Conservation (phyloP, 1,284 basidiomycete genomes). For the Exobasidium cylindrosporum region DNA sequence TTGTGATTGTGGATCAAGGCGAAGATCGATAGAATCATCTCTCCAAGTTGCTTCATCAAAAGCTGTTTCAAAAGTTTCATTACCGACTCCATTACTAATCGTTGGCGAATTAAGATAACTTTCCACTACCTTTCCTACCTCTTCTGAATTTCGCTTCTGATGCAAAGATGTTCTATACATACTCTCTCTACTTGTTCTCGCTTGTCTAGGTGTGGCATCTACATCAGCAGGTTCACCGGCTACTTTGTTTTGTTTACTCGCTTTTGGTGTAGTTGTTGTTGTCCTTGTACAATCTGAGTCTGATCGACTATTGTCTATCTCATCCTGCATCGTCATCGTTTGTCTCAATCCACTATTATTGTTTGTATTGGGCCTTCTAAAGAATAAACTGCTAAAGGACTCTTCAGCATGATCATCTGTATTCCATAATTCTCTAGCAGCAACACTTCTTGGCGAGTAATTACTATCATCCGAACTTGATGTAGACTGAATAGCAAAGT, state of each 20-base stretch:
- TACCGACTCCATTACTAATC: background rate
- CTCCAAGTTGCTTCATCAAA: background rate
- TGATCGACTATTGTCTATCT: background rate
- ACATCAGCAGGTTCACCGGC: background rate
- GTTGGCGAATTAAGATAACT: background rate
- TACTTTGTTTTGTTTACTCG: background rate
- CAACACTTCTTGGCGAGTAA: background rate
- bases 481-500: background rate
- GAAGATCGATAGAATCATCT: background rate
- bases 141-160: background rate
- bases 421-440: slow-evolving; percentile 6
- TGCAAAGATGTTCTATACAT: background rate
- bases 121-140: background rate
- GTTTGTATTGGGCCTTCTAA: background rate
- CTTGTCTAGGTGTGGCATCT: background rate
- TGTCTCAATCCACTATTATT: background rate
- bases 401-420: slow-evolving; percentile 10
- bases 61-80: background rate
- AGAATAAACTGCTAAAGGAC: slow-evolving; percentile 2
- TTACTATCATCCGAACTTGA: background rate
- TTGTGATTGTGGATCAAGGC: background rate
- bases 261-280: background rate
- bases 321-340: background rate
- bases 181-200: background rate
- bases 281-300: background rate